phyloP scores from a whole-genome alignment of 768 basidiomycete species.

The Neoboletus subvelutipes region DNA sequence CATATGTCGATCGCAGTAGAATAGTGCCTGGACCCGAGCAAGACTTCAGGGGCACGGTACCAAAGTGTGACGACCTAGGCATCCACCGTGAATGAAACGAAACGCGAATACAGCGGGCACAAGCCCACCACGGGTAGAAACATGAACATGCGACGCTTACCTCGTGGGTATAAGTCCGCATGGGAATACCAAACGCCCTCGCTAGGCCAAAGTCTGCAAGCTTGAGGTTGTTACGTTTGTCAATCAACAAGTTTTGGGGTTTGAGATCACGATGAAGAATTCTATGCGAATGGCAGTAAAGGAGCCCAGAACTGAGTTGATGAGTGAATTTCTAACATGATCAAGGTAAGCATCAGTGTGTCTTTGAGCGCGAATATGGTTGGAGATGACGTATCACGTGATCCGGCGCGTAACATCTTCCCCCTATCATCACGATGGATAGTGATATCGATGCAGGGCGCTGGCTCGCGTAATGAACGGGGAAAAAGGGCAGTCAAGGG shows the following conservation, averaged over 20 bases:
- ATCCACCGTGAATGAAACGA: constrained; percentile 11
- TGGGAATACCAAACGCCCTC: constrained; percentile 95
- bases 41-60: constrained; percentile 98
- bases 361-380: not conserved
- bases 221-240: constrained; percentile 87
- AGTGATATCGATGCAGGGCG: constrained; percentile 21
- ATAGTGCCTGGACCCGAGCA: constrained; percentile 94
- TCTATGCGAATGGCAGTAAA: constrained; percentile 93
- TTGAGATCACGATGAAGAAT: constrained; percentile 98
- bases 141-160: constrained; percentile 42
- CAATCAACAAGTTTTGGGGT: constrained; percentile 93
- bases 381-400: constrained; percentile 29
- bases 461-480: not conserved
- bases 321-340: constrained; percentile 88
- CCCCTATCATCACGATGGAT: constrained; percentile 20
- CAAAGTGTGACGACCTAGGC: constrained; percentile 94
- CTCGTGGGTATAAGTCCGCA: constrained; percentile 99
- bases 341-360: constrained; percentile 11
- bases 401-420: constrained; percentile 23
- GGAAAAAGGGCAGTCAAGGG: not conserved
- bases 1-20: constrained; percentile 99
- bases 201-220: constrained; percentile 96
- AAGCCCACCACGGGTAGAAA: not conserved
- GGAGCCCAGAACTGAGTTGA: constrained; percentile 86
- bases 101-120: not conserved